Conservation (phyloP, 139 green algal genomes). For the Spirogloea muscicola region DNA sequence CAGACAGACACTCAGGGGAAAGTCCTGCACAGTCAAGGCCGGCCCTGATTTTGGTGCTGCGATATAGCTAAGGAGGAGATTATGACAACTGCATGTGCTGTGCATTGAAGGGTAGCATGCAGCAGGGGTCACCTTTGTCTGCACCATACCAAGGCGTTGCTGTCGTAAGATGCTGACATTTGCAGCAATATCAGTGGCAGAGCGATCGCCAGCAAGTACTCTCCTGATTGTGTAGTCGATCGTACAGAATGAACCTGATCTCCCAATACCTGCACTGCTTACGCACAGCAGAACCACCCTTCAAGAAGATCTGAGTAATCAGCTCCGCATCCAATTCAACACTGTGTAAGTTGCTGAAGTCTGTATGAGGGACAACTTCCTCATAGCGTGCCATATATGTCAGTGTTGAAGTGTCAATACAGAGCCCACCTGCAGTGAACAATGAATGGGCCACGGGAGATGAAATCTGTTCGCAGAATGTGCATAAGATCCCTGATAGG, state of each 20-base stretch:
- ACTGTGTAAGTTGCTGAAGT: not conserved
- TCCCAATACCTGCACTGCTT: conserved; percentile 78
- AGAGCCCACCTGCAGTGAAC: conserved; percentile 57
- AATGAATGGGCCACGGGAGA: conserved; percentile 46
- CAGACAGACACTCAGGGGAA: too few species aligned
- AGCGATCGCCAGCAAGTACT: conserved; percentile 36
- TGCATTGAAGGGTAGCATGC: not conserved
- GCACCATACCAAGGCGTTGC: conserved; percentile 82
- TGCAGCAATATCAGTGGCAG: conserved; percentile 61
- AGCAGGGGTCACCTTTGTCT: conserved; percentile 60
- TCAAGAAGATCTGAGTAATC: not conserved
- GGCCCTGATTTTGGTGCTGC: too few species aligned
- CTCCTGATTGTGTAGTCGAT: conserved; percentile 71
- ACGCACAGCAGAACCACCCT: not conserved
- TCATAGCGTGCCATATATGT: not conserved
- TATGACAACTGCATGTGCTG: not conserved
- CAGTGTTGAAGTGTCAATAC: not conserved
- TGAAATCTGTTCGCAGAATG: conserved; percentile 21
- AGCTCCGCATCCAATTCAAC: not conserved
- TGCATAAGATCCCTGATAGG: conserved; percentile 53
- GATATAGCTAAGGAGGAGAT: not conserved
- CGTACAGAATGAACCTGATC: conserved; percentile 76
- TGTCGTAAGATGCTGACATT: conserved; percentile 64
- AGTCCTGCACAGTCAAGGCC: too few species aligned
- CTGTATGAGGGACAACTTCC: not conserved